Evolutionary conservation across 768 basidiomycete species (phyloP).

Genomic region (Lactarius psammicola): DNA sequence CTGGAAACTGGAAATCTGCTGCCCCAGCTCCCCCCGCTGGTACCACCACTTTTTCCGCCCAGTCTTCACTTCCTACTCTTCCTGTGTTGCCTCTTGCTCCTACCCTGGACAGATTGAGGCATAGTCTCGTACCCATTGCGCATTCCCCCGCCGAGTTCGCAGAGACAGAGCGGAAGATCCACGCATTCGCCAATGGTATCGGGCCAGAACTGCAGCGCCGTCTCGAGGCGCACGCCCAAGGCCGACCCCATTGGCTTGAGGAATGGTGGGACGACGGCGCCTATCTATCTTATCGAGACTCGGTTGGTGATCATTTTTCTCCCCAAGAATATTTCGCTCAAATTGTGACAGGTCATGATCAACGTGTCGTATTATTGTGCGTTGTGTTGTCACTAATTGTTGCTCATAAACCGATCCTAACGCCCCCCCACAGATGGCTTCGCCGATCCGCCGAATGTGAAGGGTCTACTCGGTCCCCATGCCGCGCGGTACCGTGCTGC

Average conservation of each 20-base stretch:
- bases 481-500: conserved; percentile 63
- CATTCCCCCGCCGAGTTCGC: conserved; percentile 58
- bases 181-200: conserved; percentile 52
- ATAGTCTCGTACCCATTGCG: conserved; percentile 71
- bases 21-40: conserved; percentile 55
- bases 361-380: conserved; percentile 95
- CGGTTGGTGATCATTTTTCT: conserved; percentile 47
- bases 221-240: conserved; percentile 53
- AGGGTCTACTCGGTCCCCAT: conserved; percentile 38
- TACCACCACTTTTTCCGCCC: conserved; percentile 63
- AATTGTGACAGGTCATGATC: conserved; percentile 60
- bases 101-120: conserved; percentile 68
- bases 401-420: not conserved
- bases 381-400: not conserved
- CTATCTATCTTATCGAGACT: conserved; percentile 84
- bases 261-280: conserved; percentile 91
- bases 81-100: conserved; percentile 69
- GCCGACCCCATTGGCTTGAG: conserved; percentile 78
- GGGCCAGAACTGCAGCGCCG: conserved; percentile 58
- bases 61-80: conserved; percentile 62
- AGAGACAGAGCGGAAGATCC: conserved; percentile 58
- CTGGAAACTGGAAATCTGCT: conserved; percentile 65
- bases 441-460: conserved; percentile 53
- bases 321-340: not conserved
- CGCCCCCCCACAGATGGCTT: conserved; percentile 64